Percentiles rank a stretch among this genome's conserved stretches.
These are phyloP conservation scores for Neonectria magnoliae DNA, from an alignment of 2,329 filamentous ascomycete genomes.

Conservation along the genomic window DNA sequence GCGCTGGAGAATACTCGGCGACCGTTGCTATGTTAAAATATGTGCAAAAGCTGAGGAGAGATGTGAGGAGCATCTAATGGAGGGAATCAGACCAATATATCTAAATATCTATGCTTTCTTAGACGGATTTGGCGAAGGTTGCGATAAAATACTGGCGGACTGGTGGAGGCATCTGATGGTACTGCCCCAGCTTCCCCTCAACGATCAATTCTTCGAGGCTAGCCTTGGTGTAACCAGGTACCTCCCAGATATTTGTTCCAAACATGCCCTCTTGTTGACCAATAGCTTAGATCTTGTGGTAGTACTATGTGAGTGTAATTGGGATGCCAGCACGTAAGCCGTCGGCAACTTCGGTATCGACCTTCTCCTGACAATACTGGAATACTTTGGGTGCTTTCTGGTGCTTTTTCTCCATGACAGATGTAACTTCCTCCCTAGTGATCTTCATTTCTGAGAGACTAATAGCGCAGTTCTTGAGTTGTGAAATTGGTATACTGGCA, in stretches of 20 bases:
- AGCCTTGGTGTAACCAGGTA: neutral
- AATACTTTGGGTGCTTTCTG: neutral
- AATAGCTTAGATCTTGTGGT: slow-evolving; percentile 6
- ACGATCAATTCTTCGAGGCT: slow-evolving; percentile 3
- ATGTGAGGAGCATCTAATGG: too few relatives aligned
- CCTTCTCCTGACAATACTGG: neutral
- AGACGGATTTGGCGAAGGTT: neutral
- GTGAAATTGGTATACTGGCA: neutral
- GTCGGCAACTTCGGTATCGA: neutral
- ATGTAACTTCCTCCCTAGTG: neutral
- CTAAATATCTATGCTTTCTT: neutral
- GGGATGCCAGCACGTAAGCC: neutral
- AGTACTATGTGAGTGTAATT: slow-evolving; percentile 5
- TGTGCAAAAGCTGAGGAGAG: too few relatives aligned
- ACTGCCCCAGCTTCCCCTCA: neutral
- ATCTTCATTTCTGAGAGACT: slow-evolving; percentile 6
- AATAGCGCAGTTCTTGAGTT: slow-evolving; percentile 5
- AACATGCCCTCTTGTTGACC: neutral
- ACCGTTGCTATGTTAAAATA: too few relatives aligned
- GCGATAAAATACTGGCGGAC: neutral
- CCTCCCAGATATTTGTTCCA: slow-evolving; percentile 12
- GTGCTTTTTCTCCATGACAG: neutral
- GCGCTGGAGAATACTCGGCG: too few relatives aligned
- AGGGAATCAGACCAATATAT: too few relatives aligned
- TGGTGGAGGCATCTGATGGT: neutral